Base-by-base conservation (phyloP, 2,329 filamentous ascomycete genomes). In the Stachybotrys chlorohalonatus region DNA sequence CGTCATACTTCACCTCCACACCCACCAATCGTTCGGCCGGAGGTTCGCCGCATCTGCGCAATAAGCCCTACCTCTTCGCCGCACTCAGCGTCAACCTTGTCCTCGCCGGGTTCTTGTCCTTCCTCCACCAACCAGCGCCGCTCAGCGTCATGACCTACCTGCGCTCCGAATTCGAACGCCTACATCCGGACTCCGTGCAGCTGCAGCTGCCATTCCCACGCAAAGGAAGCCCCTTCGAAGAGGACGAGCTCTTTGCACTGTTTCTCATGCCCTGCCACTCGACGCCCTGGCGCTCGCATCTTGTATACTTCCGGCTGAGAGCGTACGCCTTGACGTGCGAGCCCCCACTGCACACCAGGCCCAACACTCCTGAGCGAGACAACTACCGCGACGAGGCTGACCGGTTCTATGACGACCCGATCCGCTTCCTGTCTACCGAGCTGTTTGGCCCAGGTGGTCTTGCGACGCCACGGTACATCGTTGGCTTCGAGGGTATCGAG, bases 211-310 rank as follows among this genome's bases (percentile, higher is more conserved):
- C 39, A 15, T 52, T 58, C 45, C 64, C 53, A 59, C 62, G 60
- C 1, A 62, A 62, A 11, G 60, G 65, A 7, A 56, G 58, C 7
- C 54, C 61, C 15, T 58, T 66, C 47, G 30, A 60, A 63, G 52
- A 62, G 42, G 63, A 73, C 42, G 78, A 81, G 56, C 76, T 84
- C 11, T 86, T 85, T 62, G 83, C 86, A 39, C 86, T 87, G 17
- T 96, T 97, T 72, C 79, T 99, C 30, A 95, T 92, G 80, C 94
- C 94, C 9, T 99, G 94, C 73, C 94, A 99, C 75, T 89, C 88
- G 60, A 97, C 93, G 0, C 93, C 94, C 2, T 97, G 94, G 93
- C 87, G 92, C 63, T 91, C 87, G 15, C 89, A 95, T 65, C 80
- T 97, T 46, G 77, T 95, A 57, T 82, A 94, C 65, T 82, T 89